phyloP scores from a whole-genome alignment of 805 yeast species.

The Saturnispora halmiae region DNA sequence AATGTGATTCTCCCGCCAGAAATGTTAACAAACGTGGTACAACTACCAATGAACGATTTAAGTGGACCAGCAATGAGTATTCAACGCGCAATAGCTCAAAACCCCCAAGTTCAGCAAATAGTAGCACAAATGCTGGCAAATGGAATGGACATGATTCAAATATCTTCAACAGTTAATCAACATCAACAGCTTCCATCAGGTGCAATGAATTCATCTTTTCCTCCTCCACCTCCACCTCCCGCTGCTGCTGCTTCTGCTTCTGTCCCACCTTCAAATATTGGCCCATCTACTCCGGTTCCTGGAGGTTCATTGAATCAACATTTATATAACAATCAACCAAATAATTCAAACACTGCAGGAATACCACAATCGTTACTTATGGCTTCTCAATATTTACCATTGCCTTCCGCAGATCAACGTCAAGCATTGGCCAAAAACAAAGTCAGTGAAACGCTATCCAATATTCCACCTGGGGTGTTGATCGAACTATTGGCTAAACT shows the following conservation, averaged over 20 bases:
- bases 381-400: slow-evolving; percentile 52
- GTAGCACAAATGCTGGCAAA: slow-evolving; percentile 29
- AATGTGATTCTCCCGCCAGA: slow-evolving; percentile 51
- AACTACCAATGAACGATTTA: slow-evolving; percentile 1
- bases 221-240: slow-evolving; percentile 4
- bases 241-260: no score
- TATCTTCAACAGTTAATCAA: slow-evolving; percentile 24
- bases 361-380: slow-evolving; percentile 39
- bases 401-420: slow-evolving; percentile 28
- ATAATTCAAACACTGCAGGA: slow-evolving; percentile 20
- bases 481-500: slow-evolving; percentile 61
- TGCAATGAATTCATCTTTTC: not conserved
- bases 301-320: slow-evolving; percentile 9
- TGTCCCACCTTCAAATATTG: no score
- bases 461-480: slow-evolving; percentile 61
- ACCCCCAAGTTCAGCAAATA: slow-evolving; percentile 28
- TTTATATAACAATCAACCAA: slow-evolving; percentile 8
- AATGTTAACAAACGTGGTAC: slow-evolving; percentile 19
- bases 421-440: slow-evolving; percentile 36
- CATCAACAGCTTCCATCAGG: slow-evolving; percentile 12
- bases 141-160: slow-evolving; percentile 30
- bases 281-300: no score
- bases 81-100: slow-evolving; percentile 21
- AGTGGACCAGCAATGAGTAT: slow-evolving; percentile 14
- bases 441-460: slow-evolving; percentile 51